Evolutionary conservation across 2,329 filamentous ascomycete species (phyloP).

Genomic region (Pyricularia grisea): DNA sequence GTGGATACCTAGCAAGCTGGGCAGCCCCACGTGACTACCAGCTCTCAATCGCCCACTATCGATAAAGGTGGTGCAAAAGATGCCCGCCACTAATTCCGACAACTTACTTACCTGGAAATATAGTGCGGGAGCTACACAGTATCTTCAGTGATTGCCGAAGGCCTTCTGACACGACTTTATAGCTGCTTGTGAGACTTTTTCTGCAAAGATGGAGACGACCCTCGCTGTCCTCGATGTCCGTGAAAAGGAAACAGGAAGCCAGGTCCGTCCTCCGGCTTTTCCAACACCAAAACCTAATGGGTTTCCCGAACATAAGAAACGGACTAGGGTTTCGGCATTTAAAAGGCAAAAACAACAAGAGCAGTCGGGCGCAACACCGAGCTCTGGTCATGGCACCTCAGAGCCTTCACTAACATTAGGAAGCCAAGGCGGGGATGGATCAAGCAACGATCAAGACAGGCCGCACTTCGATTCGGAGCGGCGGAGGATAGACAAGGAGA

Average conservation of each 20-base stretch:
- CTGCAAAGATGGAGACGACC: slow-evolving; percentile 21
- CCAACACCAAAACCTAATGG: slow-evolving; percentile 55
- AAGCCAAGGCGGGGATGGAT: not conserved
- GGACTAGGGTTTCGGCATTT: slow-evolving; percentile 65
- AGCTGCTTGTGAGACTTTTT: not conserved
- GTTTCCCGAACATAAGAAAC: slow-evolving; percentile 83
- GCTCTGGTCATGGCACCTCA: not conserved
- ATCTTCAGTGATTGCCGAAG: not conserved
- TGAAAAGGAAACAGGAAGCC: slow-evolving; percentile 53
- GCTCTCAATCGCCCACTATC: not conserved
- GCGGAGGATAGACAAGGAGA: slow-evolving; percentile 72
- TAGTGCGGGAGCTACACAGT: not conserved
- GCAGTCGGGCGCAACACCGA: slow-evolving; percentile 8
- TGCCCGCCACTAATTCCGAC: not conserved
- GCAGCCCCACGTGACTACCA: not conserved
- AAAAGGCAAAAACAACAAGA: slow-evolving; percentile 52
- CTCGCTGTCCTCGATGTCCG: slow-evolving; percentile 67
- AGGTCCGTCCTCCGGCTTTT: slow-evolving; percentile 52
- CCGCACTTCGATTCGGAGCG: slow-evolving; percentile 39
- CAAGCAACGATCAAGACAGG: not conserved
- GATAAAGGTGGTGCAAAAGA: not conserved
- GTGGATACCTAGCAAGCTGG: not conserved
- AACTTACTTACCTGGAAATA: not conserved
- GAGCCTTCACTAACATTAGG: not conserved
- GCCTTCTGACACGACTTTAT: not conserved